These are phyloP conservation scores for Pelargonium australe DNA, from an alignment of 441 rosid genomes.

Conservation along the genomic window DNA sequence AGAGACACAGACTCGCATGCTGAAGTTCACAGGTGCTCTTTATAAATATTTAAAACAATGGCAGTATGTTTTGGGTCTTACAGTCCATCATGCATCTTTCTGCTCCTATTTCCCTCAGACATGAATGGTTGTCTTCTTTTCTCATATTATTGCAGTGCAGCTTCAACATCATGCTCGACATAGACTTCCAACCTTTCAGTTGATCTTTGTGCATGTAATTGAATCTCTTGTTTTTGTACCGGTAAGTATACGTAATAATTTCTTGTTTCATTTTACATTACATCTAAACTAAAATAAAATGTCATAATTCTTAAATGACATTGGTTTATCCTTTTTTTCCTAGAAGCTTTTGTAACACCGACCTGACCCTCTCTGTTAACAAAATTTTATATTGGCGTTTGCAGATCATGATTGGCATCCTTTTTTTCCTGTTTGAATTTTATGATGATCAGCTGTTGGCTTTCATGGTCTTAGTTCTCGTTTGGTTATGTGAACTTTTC, in stretches of 20 bases:
- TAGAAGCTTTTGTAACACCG: background rate
- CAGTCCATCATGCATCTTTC: constrained; percentile 2
- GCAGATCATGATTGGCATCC: constrained; percentile 99
- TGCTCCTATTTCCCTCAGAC: constrained; percentile 20
- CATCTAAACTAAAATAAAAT: background rate
- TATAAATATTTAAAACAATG: constrained; percentile 3
- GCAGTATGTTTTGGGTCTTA: constrained; percentile 2
- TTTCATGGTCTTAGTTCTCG: constrained; percentile 94
- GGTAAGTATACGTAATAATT: constrained; percentile 33
- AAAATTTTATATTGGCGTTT: constrained; percentile 20
- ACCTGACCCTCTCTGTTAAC: constrained; percentile 11
- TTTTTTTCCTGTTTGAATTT: constrained; percentile 91
- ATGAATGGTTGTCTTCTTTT: constrained; percentile 32
- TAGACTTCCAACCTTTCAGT: constrained; percentile 89
- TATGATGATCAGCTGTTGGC: constrained; percentile 97
- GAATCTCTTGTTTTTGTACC: constrained; percentile 98
- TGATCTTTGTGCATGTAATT: constrained; percentile 92
- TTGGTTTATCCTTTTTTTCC: constrained; percentile 13
- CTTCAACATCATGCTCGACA: constrained; percentile 99
- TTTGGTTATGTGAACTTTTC: constrained; percentile 94
- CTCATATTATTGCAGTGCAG: constrained; percentile 72
- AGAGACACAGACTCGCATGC: constrained; percentile 97
- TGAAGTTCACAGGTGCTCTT: constrained; percentile 78
- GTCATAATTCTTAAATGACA: background rate
- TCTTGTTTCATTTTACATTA: background rate